Base-by-base conservation (phyloP, 495 filamentous ascomycete genomes). In the Podospora bellae-mahoneyi region DNA sequence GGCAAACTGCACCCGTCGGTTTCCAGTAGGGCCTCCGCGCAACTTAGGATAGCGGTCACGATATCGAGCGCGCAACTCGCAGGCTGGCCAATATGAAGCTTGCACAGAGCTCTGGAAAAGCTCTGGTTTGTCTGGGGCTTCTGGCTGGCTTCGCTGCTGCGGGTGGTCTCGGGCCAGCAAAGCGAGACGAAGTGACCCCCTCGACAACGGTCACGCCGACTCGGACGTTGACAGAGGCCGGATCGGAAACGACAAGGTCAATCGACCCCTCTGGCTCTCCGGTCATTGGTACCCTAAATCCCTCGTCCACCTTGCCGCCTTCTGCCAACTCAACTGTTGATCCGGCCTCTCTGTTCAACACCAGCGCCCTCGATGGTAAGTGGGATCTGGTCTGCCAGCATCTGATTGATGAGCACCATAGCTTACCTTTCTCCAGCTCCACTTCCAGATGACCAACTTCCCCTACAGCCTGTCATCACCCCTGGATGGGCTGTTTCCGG, bases 401-500 rank as follows among this genome's bases (percentile, higher is more conserved):
- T 48, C 39, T 48, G 15, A 10, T 13, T 13, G 13, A 3, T 2
- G 39, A 48, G 39, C 39, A 27, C 27, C 6, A 18, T 20, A 20
- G n/a, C 19, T 58, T 58, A 20, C n/a, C 5, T 0, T 20, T 58
- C n/a, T 6, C 5, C 65, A 86, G 83, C 73, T 30, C 75, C 78
- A 2, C 67, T 82, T 39, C 77, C 79, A 13, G 69, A 74, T 3
- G 80, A 81, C 20, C 73, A 83, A 60, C 84, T 97, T 27, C 94
- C 94, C 0, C 81, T 97, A 58, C 73, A 86, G 18, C 93, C 94
- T 1, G 74, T 73, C 32, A 85, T 97, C 58, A 96, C 91, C 13
- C 94, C 94, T 13, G 93, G 88, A 64, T 84, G 92, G 75, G 90
- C 87, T 10, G 87, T 97, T 66, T 87, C 90, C 32, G 94, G 94